phyloP scores from a whole-genome alignment of 345 rosid genomes.

The Boechera stricta region DNA sequence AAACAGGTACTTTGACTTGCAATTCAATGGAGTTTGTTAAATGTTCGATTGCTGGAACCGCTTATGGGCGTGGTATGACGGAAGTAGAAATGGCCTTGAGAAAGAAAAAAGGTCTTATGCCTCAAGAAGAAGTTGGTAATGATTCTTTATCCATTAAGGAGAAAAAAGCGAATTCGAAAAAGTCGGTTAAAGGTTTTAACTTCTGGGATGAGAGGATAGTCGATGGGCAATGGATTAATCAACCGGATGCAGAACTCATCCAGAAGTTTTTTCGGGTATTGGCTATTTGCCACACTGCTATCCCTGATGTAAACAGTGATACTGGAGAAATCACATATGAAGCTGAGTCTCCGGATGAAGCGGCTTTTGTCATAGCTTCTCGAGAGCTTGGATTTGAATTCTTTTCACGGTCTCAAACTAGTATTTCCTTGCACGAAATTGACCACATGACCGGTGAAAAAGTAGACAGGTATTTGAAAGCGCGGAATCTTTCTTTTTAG shows the following conservation, averaged over 20 bases:
- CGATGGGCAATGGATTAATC: constrained; percentile 69
- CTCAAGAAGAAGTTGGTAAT: constrained; percentile 46
- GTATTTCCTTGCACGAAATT: constrained; percentile 61
- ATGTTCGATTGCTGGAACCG: constrained; percentile 76
- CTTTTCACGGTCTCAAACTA: constrained; percentile 64
- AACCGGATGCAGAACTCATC: constrained; percentile 53
- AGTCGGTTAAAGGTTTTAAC: constrained; percentile 75
- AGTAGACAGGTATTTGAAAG: constrained; percentile 50
- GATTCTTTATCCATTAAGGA: constrained; percentile 32
- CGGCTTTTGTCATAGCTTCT: constrained; percentile 86
- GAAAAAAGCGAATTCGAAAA: constrained; percentile 31
- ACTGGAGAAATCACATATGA: constrained; percentile 66
- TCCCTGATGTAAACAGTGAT: constrained; percentile 55
- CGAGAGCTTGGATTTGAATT: constrained; percentile 84
- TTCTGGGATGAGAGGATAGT: constrained; percentile 79
- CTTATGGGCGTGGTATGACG: constrained; percentile 79
- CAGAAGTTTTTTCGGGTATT: constrained; percentile 66
- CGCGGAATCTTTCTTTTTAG: neutral
- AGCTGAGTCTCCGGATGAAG: constrained; percentile 92
- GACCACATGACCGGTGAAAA: constrained; percentile 50
- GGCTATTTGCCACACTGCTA: constrained; percentile 84
- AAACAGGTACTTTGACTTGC: constrained; percentile 95
- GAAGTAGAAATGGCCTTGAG: constrained; percentile 74
- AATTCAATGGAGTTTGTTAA: constrained; percentile 96
- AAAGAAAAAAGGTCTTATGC: constrained; percentile 42